Evolutionary conservation across 345 rosid species (phyloP).

Genomic region (Eucalyptus melliodora): DNA sequence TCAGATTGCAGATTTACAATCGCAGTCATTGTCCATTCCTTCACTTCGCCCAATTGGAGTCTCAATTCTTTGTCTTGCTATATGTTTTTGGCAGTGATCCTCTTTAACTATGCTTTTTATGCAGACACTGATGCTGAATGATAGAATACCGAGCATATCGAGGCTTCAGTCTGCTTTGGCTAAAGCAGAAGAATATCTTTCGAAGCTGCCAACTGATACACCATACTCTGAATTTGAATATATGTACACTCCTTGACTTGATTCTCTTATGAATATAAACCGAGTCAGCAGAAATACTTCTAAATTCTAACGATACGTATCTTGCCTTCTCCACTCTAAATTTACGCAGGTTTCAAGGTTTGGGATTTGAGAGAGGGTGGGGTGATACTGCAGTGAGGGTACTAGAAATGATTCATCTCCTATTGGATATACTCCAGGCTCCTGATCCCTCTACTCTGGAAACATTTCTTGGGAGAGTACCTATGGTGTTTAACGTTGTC

Average conservation of each 20-base stretch:
- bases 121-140: conserved; percentile 93
- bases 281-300: background rate
- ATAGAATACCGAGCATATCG: conserved; percentile 51
- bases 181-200: conserved; percentile 86
- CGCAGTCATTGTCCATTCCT: background rate
- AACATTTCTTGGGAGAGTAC: conserved; percentile 88
- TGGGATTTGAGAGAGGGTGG: conserved; percentile 99
- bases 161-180: conserved; percentile 53
- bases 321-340: background rate
- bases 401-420: conserved; percentile 72
- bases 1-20: background rate
- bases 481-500: conserved; percentile 93
- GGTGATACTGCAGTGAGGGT: conserved; percentile 84
- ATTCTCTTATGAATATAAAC: background rate
- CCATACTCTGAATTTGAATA: conserved; percentile 74
- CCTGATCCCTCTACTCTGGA: conserved; percentile 92
- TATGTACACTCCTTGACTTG: conserved; percentile 10
- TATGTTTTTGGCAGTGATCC: background rate
- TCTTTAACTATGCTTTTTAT: background rate
- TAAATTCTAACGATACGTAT: background rate
- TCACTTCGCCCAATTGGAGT: background rate
- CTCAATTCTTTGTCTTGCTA: background rate
- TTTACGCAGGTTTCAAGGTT: conserved; percentile 54
- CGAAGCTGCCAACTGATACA: conserved; percentile 59
- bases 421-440: conserved; percentile 88